Evolutionary conservation across 1,284 basidiomycete species (phyloP), one percentile per base, ranked within the genome.

Genomic region (Marasmius fiardii): DNA sequence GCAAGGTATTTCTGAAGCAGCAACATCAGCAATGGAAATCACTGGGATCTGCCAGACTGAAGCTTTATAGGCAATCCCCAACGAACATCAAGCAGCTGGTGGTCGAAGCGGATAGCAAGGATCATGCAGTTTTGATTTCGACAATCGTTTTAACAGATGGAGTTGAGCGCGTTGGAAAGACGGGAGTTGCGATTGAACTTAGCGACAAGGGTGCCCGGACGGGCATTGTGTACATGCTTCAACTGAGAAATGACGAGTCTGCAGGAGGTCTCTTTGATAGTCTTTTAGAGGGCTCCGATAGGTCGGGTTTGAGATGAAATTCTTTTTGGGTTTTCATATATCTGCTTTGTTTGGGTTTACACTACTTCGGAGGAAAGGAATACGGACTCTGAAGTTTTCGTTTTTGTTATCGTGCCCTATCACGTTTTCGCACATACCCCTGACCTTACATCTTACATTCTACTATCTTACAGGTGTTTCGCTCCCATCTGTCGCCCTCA

Each of bases 211-310:
- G 96, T 6, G 72, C 83, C 54, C 83, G 95, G 56, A 97, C 95
- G n/a, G 97, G 97, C 11, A 88, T 98, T 67, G 80, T 99, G 55
- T 98, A 99, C 69, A 98, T 99, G 96, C 86, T 99, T 54, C 94
- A 97, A 72, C 73, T 95, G 43, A 81, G 91, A 62, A 96, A 92
- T 69, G 97, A 99, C 71, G 83, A 82, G 54, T 86, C 88, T 12
- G 94, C 96, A 7, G 81, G 79, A 16, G 92, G 90, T 1, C 71
- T 99, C 53, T 98, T 94, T 68, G 88, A 92, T 63, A 88, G 86
- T 69, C 78, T 99, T 63, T 74, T 99, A 28, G 86, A 84, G 54
- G 96, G 96, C 31, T 94, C 93, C 43, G 93, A 95, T 70, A 80
- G 93, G 59, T 61, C 66, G 14, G 45, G 47, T 28, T 56, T 52